phyloP scores from a whole-genome alignment of 306 rosid genomes.

The Ormosia semicastrata region DNA sequence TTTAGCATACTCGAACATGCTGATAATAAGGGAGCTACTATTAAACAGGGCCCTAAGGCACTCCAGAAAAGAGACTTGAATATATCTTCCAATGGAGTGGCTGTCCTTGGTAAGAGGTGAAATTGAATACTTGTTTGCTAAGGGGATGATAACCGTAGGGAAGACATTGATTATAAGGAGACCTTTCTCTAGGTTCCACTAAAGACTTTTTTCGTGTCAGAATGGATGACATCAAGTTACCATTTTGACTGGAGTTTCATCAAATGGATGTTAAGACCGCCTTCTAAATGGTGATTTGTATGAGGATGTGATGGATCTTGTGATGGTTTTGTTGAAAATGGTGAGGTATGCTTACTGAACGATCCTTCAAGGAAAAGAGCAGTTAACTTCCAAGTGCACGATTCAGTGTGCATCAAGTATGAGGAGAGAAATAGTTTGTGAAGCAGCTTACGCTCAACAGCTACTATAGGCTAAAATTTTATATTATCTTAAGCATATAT shows the following conservation, averaged over 20 bases:
- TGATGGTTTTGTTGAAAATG: no score
- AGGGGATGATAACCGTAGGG: no score
- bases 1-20: neutral
- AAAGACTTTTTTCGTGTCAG: no score
- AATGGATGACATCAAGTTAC: no score
- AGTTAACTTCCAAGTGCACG: constrained; percentile 27
- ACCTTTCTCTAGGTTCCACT: no score
- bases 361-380: constrained; percentile 26
- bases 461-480: neutral
- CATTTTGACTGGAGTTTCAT: no score
- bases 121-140: no score
- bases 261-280: no score
- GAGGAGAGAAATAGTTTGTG: neutral
- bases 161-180: no score
- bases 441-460: neutral
- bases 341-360: no score
- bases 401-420: neutral
- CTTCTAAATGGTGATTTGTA: no score
- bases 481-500: neutral
- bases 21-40: constrained; percentile 6
- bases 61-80: constrained; percentile 97
- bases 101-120: constrained; percentile 97
- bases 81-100: constrained; percentile 97
- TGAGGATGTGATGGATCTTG: no score
- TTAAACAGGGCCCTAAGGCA: neutral